Percentiles rank a stretch among this genome's conserved stretches.
Evolutionary conservation across 768 basidiomycete species (phyloP).

Genomic region (Hericium alpestre): DNA sequence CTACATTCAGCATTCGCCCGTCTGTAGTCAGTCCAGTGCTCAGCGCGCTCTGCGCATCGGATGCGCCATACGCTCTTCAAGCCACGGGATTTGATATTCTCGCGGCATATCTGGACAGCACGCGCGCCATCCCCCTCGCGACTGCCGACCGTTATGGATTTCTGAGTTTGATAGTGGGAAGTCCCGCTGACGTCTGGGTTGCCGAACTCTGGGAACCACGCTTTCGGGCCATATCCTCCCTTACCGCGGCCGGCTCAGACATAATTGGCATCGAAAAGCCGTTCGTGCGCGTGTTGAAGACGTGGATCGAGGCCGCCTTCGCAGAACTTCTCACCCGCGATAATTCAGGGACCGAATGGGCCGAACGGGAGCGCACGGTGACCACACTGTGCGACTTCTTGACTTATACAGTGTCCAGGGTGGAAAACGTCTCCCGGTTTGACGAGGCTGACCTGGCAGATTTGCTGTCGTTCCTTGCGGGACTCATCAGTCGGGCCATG

Average conservation of each 20-base stretch:
- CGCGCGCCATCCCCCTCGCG: constrained; percentile 32
- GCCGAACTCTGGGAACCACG: constrained; percentile 63
- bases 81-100: constrained; percentile 65
- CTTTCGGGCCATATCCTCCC: constrained; percentile 54
- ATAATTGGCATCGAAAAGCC: constrained; percentile 54
- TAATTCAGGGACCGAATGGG: constrained; percentile 26
- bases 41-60: constrained; percentile 42
- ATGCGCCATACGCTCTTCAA: constrained; percentile 48
- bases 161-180: constrained; percentile 50
- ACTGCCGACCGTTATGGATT: constrained; percentile 54
- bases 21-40: constrained; percentile 50
- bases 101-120: constrained; percentile 57
- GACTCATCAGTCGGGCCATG: constrained; percentile 46
- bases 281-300: constrained; percentile 43
- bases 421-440: constrained; percentile 49
- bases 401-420: constrained; percentile 35
- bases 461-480: constrained; percentile 52
- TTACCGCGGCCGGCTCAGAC: constrained; percentile 51
- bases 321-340: constrained; percentile 29
- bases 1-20: constrained; percentile 31
- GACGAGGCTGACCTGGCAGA: constrained; percentile 45
- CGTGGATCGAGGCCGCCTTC: constrained; percentile 62
- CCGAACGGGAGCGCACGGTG: constrained; percentile 56
- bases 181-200: constrained; percentile 36
- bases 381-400: constrained; percentile 52